These are phyloP conservation scores for Boletus subcaerulescens DNA, from an alignment of 768 basidiomycete genomes.

Conservation along the genomic window DNA sequence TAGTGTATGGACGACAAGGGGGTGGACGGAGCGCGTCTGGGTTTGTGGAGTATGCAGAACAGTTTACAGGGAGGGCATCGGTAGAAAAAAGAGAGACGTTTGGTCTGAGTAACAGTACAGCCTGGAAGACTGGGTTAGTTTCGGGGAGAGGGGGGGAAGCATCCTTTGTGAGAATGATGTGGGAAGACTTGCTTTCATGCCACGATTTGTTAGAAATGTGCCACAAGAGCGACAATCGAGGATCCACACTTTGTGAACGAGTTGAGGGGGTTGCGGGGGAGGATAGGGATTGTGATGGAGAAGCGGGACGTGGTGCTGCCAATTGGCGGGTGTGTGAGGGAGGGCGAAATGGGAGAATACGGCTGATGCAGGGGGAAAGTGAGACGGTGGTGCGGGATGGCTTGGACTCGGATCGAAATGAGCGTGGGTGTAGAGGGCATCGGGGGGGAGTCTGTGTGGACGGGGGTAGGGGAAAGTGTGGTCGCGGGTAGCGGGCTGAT, in stretches of 20 bases:
- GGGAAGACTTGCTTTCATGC: conserved; percentile 64
- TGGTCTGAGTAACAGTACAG: conserved; percentile 78
- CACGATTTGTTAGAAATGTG: conserved; percentile 76
- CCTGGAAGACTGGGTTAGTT: conserved; percentile 41
- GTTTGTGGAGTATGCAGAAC: conserved; percentile 59
- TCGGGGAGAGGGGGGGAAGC: neutral
- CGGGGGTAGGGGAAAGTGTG: conserved; percentile 23
- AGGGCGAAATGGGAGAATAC: conserved; percentile 29
- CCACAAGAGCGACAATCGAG: conserved; percentile 73
- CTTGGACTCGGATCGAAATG: conserved; percentile 19
- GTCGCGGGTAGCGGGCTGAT: conserved; percentile 8
- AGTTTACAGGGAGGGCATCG: conserved; percentile 75
- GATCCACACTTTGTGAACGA: conserved; percentile 76
- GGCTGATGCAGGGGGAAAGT: conserved; percentile 17
- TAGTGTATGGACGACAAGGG: conserved; percentile 36
- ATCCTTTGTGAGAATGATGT: neutral
- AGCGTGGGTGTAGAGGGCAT: conserved; percentile 18
- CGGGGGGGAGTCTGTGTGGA: conserved; percentile 16
- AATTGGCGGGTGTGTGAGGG: conserved; percentile 18
- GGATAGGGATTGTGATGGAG: conserved; percentile 43
- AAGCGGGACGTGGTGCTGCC: conserved; percentile 35
- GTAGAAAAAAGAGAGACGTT: conserved; percentile 81
- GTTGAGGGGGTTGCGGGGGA: conserved; percentile 36
- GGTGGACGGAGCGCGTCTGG: conserved; percentile 41
- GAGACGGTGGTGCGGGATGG: neutral